A percentile compares a stretch with the other conserved stretches of the same genome.
Conservation (phyloP, 2,329 filamentous ascomycete species). For the Paramyrothecium sp. region DNA sequence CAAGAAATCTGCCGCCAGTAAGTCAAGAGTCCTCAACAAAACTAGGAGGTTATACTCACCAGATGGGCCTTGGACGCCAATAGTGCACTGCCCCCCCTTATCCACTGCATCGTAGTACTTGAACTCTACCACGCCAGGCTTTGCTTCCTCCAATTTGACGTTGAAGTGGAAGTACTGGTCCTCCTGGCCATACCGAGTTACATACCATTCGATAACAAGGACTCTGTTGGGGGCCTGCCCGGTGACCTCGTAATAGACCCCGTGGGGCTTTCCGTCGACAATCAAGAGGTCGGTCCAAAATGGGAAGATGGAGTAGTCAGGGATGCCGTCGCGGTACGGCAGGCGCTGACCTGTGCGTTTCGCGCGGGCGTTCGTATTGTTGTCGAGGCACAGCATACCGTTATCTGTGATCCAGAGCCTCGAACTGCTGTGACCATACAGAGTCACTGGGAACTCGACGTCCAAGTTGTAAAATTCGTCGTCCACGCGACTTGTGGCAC, state of each 20-base stretch:
- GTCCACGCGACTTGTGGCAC: background rate
- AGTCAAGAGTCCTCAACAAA: background rate
- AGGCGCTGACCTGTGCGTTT: background rate
- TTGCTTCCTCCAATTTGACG: background rate
- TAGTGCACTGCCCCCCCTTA: background rate
- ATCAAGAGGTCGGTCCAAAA: slow-evolving; percentile 1
- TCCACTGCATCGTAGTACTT: slow-evolving; percentile 1
- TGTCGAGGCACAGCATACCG: background rate
- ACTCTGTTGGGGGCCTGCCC: background rate
- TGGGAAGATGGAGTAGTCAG: slow-evolving; percentile 1
- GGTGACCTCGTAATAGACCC: background rate
- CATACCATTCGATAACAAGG: background rate
- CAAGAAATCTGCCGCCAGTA: background rate
- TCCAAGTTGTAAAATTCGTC: background rate
- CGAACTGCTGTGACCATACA: background rate
- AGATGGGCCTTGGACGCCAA: background rate
- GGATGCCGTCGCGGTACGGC: background rate
- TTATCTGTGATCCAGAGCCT: slow-evolving; percentile 1
- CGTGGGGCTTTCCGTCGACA: background rate
- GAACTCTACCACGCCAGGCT: background rate
- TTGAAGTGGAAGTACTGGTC: slow-evolving; percentile 3
- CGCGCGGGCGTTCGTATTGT: background rate
- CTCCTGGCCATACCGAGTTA: background rate
- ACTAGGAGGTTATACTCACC: background rate
- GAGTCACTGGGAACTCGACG: background rate